These are phyloP conservation scores for Termitomyces sp. DNA, from an alignment of 768 basidiomycete genomes.

Conservation along the genomic window DNA sequence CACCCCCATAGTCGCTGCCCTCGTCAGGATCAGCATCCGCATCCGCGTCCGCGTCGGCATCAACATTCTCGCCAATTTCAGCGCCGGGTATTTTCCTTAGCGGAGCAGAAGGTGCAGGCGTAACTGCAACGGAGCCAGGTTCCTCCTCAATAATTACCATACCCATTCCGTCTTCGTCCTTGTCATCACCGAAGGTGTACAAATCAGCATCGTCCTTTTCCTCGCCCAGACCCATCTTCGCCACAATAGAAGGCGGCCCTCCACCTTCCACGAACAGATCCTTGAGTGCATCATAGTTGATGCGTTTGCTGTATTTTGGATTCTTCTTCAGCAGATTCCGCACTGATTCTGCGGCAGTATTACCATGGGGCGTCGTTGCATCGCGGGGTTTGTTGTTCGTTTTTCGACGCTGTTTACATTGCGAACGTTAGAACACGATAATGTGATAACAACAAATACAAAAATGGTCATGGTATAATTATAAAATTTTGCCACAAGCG, in stretches of 20 bases:
- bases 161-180: conserved; percentile 27
- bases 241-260: conserved; percentile 23
- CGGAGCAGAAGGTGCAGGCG: conserved; percentile 15
- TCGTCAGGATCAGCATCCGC: conserved; percentile 43
- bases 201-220: conserved; percentile 44
- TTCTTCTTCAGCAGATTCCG: conserved; percentile 80
- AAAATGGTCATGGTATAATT: conserved; percentile 1
- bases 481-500: conserved; percentile 28
- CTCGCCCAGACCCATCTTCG: conserved; percentile 31
- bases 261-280: conserved; percentile 62
- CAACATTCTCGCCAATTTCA: conserved; percentile 16
- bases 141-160: conserved; percentile 45
- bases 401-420: conserved; percentile 60
- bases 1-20: conserved; percentile 43
- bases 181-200: conserved; percentile 39
- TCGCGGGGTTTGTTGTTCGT: conserved; percentile 63
- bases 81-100: conserved; percentile 19
- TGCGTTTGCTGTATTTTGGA: conserved; percentile 84
- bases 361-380: conserved; percentile 63
- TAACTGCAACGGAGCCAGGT: conserved; percentile 16
- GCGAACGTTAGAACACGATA: conserved; percentile 11
- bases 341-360: conserved; percentile 74
- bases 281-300: conserved; percentile 90
- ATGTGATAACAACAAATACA: conserved; percentile 10
- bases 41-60: conserved; percentile 20